Base-by-base conservation (phyloP, 2,329 filamentous ascomycete genomes). In the Talaromyces sp. region DNA sequence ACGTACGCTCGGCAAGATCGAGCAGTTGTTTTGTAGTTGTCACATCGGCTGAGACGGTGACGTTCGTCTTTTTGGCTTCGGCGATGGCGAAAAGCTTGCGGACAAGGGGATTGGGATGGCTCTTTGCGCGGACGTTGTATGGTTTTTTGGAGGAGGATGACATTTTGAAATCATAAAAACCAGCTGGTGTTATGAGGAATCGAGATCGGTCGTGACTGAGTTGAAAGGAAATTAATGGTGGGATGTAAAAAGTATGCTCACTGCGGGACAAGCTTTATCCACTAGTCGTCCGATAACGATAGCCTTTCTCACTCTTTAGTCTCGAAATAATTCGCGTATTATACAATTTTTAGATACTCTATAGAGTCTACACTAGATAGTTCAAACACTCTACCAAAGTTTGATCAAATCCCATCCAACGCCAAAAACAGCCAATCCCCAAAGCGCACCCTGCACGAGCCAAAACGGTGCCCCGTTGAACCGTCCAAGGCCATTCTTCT, bases 21-120 rank as follows among this genome's bases (percentile, higher is more conserved):
- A 83, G 73, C 9, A 83, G 75, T 59, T 80, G 79, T 60, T 77
- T 74, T 27, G 81, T 80, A 9, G 79, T 81, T 3, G 80, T 82
- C 59, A 83, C 74, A 67, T 83, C 81, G 22, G 81, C 81, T 0
- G 81, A 83, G 50, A 83, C 76, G 4, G 80, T 80, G 39, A 83
- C 74, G 68, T 83, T 83, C 60, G 80, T 79, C 68, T 81, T 76
- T 70, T 83, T 83, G 62, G 73, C 72, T 64, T 81, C 77, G 3
- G 81, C 81, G 35, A 82, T 76, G 39, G 78, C 69, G 66, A 83
- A 82, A 16, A 83, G 74, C 63, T 73, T 76, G 64, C 73, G 76
- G 11, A 77, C 79, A 41, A 83, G 74, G 1, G 76, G 74, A 69
- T 82, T 81, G 45, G 77, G 73, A 68, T 82, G 80, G 64, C 73